Evolutionary conservation across 306 rosid species (phyloP).

Genomic region (Trifolium subterraneum): DNA sequence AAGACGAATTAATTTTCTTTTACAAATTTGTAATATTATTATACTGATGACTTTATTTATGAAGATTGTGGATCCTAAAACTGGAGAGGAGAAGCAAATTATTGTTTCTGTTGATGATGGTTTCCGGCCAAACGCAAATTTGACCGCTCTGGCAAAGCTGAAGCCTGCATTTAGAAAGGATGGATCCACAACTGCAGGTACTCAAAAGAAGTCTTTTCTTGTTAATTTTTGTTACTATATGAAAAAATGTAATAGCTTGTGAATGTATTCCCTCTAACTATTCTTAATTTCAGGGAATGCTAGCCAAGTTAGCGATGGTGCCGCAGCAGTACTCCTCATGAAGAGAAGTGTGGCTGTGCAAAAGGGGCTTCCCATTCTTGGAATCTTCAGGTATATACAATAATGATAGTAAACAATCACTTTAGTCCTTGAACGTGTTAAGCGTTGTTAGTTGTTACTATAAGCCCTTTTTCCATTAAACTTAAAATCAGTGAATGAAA

Average conservation of each 20-base stretch:
- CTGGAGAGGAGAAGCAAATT: conserved; percentile 74
- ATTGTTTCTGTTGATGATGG: conserved; percentile 82
- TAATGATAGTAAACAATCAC: neutral
- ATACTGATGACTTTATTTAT: conserved; percentile 28
- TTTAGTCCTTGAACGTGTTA: neutral
- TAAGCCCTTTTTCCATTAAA: neutral
- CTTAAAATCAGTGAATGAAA: conserved; percentile 17
- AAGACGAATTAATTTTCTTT: neutral
- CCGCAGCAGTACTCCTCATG: conserved; percentile 95
- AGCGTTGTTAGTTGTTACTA: too few relatives aligned
- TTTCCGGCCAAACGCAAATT: conserved; percentile 66
- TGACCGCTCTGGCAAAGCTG: conserved; percentile 71
- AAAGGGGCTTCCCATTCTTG: conserved; percentile 86
- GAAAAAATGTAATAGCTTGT: conserved; percentile 12
- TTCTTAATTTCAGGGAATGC: conserved; percentile 72
- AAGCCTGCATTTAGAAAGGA: conserved; percentile 81
- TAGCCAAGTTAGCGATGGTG: conserved; percentile 93
- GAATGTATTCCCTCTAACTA: neutral
- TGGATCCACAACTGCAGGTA: conserved; percentile 93
- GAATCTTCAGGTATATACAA: conserved; percentile 69
- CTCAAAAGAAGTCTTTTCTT: conserved; percentile 7
- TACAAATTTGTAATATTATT: too few relatives aligned
- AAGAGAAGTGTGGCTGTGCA: conserved; percentile 80
- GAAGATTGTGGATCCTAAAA: conserved; percentile 84
- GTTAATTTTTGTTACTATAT: conserved; percentile 26